phyloP scores from a whole-genome alignment of 2,329 filamentous ascomycete species.

The Apiospora saccharicola region DNA sequence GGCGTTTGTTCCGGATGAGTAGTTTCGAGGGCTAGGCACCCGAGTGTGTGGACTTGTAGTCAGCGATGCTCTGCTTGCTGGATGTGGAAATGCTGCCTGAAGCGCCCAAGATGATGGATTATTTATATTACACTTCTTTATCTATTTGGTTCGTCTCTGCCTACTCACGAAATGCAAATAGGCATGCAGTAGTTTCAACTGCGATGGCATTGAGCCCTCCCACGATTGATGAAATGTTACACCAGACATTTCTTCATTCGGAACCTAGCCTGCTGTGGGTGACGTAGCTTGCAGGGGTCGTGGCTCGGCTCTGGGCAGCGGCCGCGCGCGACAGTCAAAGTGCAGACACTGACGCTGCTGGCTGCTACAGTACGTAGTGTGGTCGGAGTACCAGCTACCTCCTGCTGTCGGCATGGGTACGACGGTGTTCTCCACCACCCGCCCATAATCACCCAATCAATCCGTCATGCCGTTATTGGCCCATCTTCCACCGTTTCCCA shows the following conservation, averaged over 20 bases:
- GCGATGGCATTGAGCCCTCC: background rate
- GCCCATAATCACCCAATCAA: slow-evolving; percentile 10
- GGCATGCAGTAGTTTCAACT: no score
- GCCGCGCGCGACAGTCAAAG: background rate
- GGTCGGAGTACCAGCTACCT: background rate
- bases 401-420: background rate
- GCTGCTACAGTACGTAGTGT: slow-evolving; percentile 1
- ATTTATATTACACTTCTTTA: background rate
- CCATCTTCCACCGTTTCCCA: slow-evolving; percentile 10
- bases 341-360: background rate
- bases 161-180: no score
- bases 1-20: background rate
- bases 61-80: background rate
- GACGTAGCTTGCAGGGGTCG: slow-evolving; percentile 4
- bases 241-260: background rate
- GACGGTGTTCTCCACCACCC: background rate
- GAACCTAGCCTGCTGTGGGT: background rate
- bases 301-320: background rate
- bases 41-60: background rate
- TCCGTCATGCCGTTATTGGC: slow-evolving; percentile 8
- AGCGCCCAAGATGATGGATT: background rate
- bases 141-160: background rate
- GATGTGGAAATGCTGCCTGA: slow-evolving; percentile 13
- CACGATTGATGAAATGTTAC: background rate
- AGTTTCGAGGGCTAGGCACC: background rate